Base-by-base conservation (phyloP, 768 basidiomycete genomes). In the Suillus subaureus region DNA sequence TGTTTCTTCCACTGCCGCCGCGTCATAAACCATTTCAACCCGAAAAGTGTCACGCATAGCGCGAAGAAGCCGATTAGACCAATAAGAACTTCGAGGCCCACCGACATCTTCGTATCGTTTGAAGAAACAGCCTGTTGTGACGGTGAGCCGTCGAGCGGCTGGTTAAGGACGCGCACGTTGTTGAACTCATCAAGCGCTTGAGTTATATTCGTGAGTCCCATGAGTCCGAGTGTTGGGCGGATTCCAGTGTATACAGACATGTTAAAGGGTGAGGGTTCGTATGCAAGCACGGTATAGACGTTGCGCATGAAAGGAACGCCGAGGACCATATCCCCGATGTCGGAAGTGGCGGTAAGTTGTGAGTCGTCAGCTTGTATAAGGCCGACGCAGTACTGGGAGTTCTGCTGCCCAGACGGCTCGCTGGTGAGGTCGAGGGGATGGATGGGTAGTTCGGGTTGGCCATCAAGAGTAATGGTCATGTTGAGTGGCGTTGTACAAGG, bases 241-340 rank as follows among this genome's bases (percentile, higher is more conserved):
- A 70, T 68, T 45, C 68, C 69, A 33, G 67, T 66, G 52, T 68
- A 64, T 28, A 70, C 69, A 40, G 66, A 65, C 6, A 61, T 62
- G 35, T 81, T 77, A 73, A 89, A 87, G 4, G 70, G 69, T 3
- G 88, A 88, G 0, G 70, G 65, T 55, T 84, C 80, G 72, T 89
- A 92, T 1, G 88, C 88, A 83, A 93, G 84, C 67, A 94, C 91
- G 15, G 86, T 89, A 72, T 94, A 94, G 4, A 86, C 83, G 70
- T 88, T 93, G 13, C 90, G 83, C 70, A 94, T 78, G 73, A 94
- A 94, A 0, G 92, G 87, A 0, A 92, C 89, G 47, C 91, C 92
- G 45, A 94, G 86, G 64, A 94, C 81, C 78, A 94, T 88, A 74
- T 93, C 92, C 1, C 85, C 87, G 21, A 86, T 77, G 16, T 66